Conservation (phyloP, 1,139 yeast species). For the Magnusiomyces ingens region DNA sequence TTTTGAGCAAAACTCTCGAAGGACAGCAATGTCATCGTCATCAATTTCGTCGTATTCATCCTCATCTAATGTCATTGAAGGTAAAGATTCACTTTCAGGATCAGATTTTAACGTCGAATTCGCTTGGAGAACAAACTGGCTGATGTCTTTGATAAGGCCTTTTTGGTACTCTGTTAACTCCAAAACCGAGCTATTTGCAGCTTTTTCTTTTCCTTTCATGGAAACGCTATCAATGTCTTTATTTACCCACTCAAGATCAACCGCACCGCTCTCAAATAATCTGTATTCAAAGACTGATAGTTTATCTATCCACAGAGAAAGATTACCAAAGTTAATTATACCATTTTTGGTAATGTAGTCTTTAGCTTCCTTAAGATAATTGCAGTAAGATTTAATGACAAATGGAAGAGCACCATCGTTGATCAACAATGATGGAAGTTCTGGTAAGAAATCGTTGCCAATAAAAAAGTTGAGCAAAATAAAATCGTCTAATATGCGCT, state of each 20-base stretch:
- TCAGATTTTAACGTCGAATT: constrained; percentile 20
- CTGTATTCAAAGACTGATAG: constrained; percentile 63
- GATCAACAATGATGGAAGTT: constrained; percentile 85
- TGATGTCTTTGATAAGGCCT: constrained; percentile 25
- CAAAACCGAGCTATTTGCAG: constrained; percentile 53
- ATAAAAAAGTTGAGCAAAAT: constrained; percentile 87
- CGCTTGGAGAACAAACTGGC: constrained; percentile 24
- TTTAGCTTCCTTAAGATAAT: constrained; percentile 63
- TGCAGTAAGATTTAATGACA: constrained; percentile 78
- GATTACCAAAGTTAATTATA: constrained; percentile 62
- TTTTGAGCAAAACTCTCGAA: constrained; percentile 25
- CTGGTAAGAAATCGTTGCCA: constrained; percentile 98
- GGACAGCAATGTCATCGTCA: constrained; percentile 26
- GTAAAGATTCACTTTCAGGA: constrained; percentile 13
- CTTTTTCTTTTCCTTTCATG: constrained; percentile 59
- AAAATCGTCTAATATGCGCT: constrained; percentile 85
- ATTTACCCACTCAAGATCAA: constrained; percentile 89
- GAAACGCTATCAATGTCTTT: constrained; percentile 76
- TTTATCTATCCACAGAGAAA: constrained; percentile 75
- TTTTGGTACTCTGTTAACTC: constrained; percentile 57
- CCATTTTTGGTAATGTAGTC: constrained; percentile 87
- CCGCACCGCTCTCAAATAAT: constrained; percentile 51
- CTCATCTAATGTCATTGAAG: constrained; percentile 14
- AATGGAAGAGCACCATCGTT: constrained; percentile 96
- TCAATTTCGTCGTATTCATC: constrained; percentile 10